These are phyloP conservation scores for Neonothopanus nambi DNA, from an alignment of 1,284 basidiomycete genomes.

Conservation along the genomic window DNA sequence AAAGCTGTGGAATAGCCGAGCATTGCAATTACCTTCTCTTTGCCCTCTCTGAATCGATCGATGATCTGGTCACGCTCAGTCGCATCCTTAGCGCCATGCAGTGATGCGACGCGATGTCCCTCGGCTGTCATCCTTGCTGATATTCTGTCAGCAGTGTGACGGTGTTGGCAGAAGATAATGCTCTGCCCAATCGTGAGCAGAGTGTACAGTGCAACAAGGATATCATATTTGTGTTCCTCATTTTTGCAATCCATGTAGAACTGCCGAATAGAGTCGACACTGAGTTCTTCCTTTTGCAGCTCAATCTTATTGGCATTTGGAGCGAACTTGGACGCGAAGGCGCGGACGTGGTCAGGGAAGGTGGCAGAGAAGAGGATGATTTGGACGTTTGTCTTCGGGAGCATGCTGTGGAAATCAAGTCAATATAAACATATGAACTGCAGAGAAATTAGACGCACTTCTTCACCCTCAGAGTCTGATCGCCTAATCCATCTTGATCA, in stretches of 20 bases:
- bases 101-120: slow-evolving; percentile 94
- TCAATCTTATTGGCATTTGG: slow-evolving; percentile 97
- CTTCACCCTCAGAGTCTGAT: slow-evolving; percentile 94
- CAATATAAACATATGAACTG: neutral
- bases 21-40: slow-evolving; percentile 68
- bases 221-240: slow-evolving; percentile 94
- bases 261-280: slow-evolving; percentile 93
- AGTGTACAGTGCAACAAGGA: slow-evolving; percentile 89
- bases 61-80: slow-evolving; percentile 90
- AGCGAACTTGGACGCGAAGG: slow-evolving; percentile 90
- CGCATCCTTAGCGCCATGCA: slow-evolving; percentile 94
- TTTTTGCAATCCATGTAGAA: slow-evolving; percentile 95
- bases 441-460: slow-evolving; percentile 61
- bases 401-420: slow-evolving; percentile 48
- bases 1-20: neutral
- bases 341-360: slow-evolving; percentile 91
- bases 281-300: slow-evolving; percentile 92
- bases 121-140: slow-evolving; percentile 88
- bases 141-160: slow-evolving; percentile 92
- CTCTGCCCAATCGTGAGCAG: slow-evolving; percentile 94
- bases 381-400: slow-evolving; percentile 63
- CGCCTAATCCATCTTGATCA: slow-evolving; percentile 94
- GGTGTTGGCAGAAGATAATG: slow-evolving; percentile 95
- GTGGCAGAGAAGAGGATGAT: slow-evolving; percentile 98
- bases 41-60: slow-evolving; percentile 94